phyloP scores from a whole-genome alignment of 805 yeast species.

The Blastobotrys terrestris region DNA sequence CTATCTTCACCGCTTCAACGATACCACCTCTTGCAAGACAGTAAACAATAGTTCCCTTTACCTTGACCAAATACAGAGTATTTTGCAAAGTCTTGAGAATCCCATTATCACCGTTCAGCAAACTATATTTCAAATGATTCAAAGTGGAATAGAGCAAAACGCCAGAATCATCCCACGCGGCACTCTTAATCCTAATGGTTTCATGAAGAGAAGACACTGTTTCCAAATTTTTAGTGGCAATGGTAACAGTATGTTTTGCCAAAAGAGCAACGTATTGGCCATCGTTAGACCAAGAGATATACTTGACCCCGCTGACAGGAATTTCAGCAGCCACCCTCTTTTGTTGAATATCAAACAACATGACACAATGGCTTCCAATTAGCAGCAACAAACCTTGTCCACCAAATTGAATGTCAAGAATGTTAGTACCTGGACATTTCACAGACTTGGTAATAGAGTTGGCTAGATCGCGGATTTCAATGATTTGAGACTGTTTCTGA shows the following conservation, averaged over 20 bases:
- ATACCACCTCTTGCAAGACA: slow-evolving; percentile 82
- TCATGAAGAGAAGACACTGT: slow-evolving; percentile 83
- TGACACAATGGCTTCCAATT: slow-evolving; percentile 64
- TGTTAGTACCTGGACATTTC: slow-evolving; percentile 44
- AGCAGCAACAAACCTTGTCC: slow-evolving; percentile 81
- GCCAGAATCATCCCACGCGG: slow-evolving; percentile 94
- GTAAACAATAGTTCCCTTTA: slow-evolving; percentile 62
- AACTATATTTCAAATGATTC: slow-evolving; percentile 90
- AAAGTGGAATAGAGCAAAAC: slow-evolving; percentile 89
- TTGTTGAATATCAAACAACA: slow-evolving; percentile 89
- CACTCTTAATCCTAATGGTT: slow-evolving; percentile 93
- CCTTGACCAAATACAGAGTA: slow-evolving; percentile 75
- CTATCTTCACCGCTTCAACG: slow-evolving; percentile 71
- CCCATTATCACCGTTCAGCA: slow-evolving; percentile 92
- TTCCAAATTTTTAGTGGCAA: slow-evolving; percentile 75
- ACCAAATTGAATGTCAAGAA: slow-evolving; percentile 65
- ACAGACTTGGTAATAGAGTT: slow-evolving; percentile 79
- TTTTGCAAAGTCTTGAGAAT: slow-evolving; percentile 87
- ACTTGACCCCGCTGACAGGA: slow-evolving; percentile 72
- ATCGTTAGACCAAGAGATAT: slow-evolving; percentile 82
- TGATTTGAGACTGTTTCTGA: slow-evolving; percentile 52
- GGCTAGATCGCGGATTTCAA: slow-evolving; percentile 77
- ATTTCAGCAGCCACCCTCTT: slow-evolving; percentile 67
- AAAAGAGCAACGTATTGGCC: slow-evolving; percentile 82
- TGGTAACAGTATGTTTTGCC: slow-evolving; percentile 87